A percentile compares a stretch with the other conserved stretches of the same genome.
These are phyloP conservation scores for Penicillium palitans DNA, from an alignment of 2,329 filamentous ascomycete species.

Conservation along the genomic window DNA sequence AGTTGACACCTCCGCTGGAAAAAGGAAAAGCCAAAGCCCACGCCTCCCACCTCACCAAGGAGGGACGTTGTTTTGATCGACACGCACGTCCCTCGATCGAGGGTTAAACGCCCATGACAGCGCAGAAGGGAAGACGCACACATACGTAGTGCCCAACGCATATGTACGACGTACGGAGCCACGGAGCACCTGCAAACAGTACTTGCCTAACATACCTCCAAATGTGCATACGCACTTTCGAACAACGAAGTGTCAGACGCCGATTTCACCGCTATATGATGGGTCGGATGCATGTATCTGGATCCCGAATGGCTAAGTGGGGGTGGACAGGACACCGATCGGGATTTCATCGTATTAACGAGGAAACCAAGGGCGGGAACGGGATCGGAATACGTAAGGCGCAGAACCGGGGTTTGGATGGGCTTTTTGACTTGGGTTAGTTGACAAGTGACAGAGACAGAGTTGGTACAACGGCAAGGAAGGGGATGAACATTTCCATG, in stretches of 20 bases:
- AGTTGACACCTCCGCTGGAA: slow-evolving; percentile 20
- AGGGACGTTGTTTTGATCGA: not conserved
- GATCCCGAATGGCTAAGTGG: not conserved
- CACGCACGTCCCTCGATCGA: not conserved
- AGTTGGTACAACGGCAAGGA: not conserved
- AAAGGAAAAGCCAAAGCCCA: not conserved
- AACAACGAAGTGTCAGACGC: not conserved
- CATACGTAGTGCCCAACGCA: not conserved
- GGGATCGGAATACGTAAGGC: not conserved
- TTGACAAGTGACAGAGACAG: not conserved
- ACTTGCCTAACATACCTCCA: not conserved
- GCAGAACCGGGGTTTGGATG: not conserved
- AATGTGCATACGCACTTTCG: not conserved
- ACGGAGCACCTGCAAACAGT: not conserved
- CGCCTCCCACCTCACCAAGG: not conserved
- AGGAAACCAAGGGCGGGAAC: not conserved
- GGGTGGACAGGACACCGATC: not conserved
- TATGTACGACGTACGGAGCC: not conserved
- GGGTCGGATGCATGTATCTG: slow-evolving; percentile 18
- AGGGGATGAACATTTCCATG: not conserved
- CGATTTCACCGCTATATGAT: slow-evolving; percentile 37
- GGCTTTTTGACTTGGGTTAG: not conserved
- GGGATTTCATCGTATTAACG: not conserved
- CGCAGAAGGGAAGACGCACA: not conserved
- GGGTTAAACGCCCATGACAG: not conserved